Conservation (phyloP, 1,284 basidiomycete species). For the Apiotrichum veenhuisii region DNA sequence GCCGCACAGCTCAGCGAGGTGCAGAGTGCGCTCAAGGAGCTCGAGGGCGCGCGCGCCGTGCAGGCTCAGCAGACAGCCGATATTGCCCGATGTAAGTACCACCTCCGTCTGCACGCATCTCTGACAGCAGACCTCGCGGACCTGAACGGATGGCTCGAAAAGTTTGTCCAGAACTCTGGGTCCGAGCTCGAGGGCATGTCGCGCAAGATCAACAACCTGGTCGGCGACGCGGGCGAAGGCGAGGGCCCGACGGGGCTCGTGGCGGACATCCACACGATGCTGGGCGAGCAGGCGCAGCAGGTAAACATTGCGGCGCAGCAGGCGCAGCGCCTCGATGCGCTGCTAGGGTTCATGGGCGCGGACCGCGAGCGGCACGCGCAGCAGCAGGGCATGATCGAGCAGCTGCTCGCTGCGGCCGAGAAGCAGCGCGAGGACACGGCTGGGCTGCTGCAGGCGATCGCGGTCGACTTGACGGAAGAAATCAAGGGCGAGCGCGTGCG, state of each 20-base stretch:
- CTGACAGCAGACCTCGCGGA: slow-evolving; percentile 47
- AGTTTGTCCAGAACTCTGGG: slow-evolving; percentile 69
- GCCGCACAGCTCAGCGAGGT: slow-evolving; percentile 34
- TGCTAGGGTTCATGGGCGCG: slow-evolving; percentile 41
- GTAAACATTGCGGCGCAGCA: slow-evolving; percentile 28
- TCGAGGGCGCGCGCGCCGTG: slow-evolving; percentile 31
- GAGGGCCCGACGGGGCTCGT: slow-evolving; percentile 23
- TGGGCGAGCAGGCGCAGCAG: slow-evolving; percentile 37
- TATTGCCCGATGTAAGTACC: slow-evolving; percentile 43
- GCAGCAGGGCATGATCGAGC: slow-evolving; percentile 55
- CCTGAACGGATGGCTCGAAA: slow-evolving; percentile 64
- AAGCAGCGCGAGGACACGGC: slow-evolving; percentile 68
- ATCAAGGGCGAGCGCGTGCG: slow-evolving; percentile 75
- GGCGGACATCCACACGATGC: slow-evolving; percentile 40
- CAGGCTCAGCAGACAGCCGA: slow-evolving; percentile 47
- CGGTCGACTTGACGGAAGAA: slow-evolving; percentile 71
- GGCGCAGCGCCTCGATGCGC: slow-evolving; percentile 36
- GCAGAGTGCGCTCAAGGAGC: slow-evolving; percentile 30
- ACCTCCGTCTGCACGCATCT: not conserved
- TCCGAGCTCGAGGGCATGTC: slow-evolving; percentile 64
- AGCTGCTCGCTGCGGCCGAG: slow-evolving; percentile 55
- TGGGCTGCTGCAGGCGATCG: slow-evolving; percentile 60
- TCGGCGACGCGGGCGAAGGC: slow-evolving; percentile 46
- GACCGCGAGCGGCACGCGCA: slow-evolving; percentile 33
- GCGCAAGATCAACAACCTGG: slow-evolving; percentile 60